These are phyloP conservation scores for Cicer chorassanicum DNA, from an alignment of 306 rosid genomes.

Conservation along the genomic window DNA sequence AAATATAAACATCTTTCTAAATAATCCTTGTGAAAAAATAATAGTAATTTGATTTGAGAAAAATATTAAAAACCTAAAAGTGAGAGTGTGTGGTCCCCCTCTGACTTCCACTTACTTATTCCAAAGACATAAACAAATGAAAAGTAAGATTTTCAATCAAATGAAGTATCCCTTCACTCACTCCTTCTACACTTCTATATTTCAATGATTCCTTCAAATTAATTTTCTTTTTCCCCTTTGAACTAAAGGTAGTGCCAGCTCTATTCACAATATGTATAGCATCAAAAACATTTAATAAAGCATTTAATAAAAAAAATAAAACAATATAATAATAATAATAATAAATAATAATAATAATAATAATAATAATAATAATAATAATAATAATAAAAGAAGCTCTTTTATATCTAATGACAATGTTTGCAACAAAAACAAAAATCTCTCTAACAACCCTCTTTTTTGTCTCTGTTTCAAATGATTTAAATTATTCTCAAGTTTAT, in stretches of 20 bases:
- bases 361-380: too few species aligned
- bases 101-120: conserved; percentile 99
- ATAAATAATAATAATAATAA: too few species aligned
- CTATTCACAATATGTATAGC: conserved; percentile 67
- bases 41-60: conserved; percentile 30
- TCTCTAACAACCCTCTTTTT: conserved; percentile 41
- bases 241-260: conserved; percentile 77
- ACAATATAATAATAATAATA: too few species aligned
- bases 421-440: background rate
- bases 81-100: conserved; percentile 67
- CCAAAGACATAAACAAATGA: conserved; percentile 71
- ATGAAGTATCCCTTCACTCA: conserved; percentile 73
- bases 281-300: conserved; percentile 47
- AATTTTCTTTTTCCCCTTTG: conserved; percentile 31
- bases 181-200: conserved; percentile 52
- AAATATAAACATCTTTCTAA: conserved; percentile 41
- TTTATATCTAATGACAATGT: conserved; percentile 41
- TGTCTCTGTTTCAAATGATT: background rate
- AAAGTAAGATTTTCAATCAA: conserved; percentile 84
- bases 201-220: conserved; percentile 65
- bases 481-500: background rate
- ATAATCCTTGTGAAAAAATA: conserved; percentile 27
- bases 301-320: conserved; percentile 37
- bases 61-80: conserved; percentile 43
- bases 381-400: background rate